Evolutionary conservation across 352 stramenopile species (phyloP), one percentile per base, ranked within the genome.

Genomic region (Phytophthora parvispora): DNA sequence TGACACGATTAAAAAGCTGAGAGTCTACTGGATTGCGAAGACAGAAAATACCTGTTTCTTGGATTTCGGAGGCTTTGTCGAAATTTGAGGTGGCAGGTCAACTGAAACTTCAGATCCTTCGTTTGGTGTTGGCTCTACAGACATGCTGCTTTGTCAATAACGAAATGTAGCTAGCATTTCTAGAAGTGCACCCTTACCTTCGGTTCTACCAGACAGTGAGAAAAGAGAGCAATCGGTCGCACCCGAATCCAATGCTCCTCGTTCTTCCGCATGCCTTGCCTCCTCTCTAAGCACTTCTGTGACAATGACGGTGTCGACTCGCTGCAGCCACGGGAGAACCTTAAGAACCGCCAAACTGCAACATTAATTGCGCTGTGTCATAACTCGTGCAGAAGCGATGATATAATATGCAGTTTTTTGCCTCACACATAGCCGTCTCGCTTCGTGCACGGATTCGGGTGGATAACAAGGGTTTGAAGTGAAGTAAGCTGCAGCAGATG

Each of bases 391-490:
- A n/a, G n/a, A n/a, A n/a, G n/a, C n/a, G n/a, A n/a, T n/a, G n/a
- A n/a, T n/a, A n/a, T n/a, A n/a, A n/a, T n/a, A n/a, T n/a, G n/a
- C n/a, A n/a, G n/a, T n/a, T 32, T 27, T 27, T 9, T 12, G 9
- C 16, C 75, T 22, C 58, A 92, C 86, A 81, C 50, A 57, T 90
- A 93, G 16, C 82, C 72, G 8, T 73, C 54, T 18, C 42, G 48
- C 18, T 87, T 67, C 0, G 85, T 92, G 64, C 84, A 93, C 25
- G 87, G 87, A 69, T 95, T 95, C 18, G 85, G 80, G 29, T 92
- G 84, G 9, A 93, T 47, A 24, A 92, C 63, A 18, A 95, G 69
- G 18, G 72, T 86, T 32, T 74, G 66, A 13, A 95, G 75, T 38
- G 75, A 64, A 2, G 45, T 59, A 3, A 92, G 69, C 8, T 74